These are phyloP conservation scores for Cyberlindnera mycetangii DNA, from an alignment of 805 yeast genomes.

Conservation along the genomic window DNA sequence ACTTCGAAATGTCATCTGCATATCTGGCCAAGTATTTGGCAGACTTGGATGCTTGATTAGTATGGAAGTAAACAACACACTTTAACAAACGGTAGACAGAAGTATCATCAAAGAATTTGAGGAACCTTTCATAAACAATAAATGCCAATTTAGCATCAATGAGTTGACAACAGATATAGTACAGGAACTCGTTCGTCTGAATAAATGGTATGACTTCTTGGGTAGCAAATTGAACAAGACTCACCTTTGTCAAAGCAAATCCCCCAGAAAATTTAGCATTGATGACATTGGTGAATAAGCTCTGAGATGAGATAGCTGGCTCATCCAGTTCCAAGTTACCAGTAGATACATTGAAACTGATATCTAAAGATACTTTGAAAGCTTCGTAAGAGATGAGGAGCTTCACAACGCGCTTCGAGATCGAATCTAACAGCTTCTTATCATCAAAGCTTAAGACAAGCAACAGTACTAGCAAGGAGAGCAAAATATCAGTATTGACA, in stretches of 20 bases:
- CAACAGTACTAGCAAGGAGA: conserved; percentile 33
- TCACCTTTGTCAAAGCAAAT: conserved; percentile 12
- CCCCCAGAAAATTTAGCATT: conserved; percentile 14
- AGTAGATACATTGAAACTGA: conserved; percentile 14
- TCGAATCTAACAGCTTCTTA: conserved; percentile 17
- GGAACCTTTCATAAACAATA: conserved; percentile 17
- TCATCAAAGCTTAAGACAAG: conserved; percentile 38
- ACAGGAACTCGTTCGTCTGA: conserved; percentile 19
- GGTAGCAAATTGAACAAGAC: conserved; percentile 15
- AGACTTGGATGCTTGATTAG: conserved; percentile 29
- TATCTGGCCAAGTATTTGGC: conserved; percentile 29
- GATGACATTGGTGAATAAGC: conserved; percentile 15
- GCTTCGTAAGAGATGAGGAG: conserved; percentile 22
- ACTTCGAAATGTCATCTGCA: conserved; percentile 29
- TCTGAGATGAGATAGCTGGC: conserved; percentile 12
- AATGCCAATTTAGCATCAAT: conserved; percentile 13
- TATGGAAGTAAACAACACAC: conserved; percentile 25
- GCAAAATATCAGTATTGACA: conserved; percentile 30
- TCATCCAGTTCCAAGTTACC: conserved; percentile 24
- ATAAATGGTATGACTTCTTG: conserved; percentile 19
- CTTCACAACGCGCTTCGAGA: conserved; percentile 19
- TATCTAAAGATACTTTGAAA: conserved; percentile 13
- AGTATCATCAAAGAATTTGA: conserved; percentile 16
- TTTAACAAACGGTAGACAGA: conserved; percentile 23
- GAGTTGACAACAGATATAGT: conserved; percentile 10